Conservation (phyloP, 2,329 filamentous ascomycete genomes). For the Polychaeton citri region DNA sequence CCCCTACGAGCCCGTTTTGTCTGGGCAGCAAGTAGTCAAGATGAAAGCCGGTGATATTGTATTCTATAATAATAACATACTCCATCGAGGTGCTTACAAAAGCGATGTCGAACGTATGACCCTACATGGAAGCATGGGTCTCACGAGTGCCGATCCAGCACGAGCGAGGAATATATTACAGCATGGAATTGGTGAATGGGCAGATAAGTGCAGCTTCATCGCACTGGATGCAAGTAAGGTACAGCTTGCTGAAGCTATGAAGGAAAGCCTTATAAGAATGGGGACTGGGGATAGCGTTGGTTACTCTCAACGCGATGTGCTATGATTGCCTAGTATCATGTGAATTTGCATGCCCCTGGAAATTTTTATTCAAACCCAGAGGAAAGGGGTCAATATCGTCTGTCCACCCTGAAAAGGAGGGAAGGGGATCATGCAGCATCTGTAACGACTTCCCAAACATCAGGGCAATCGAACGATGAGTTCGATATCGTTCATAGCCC, state of each 20-base stretch:
- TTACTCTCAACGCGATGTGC: not conserved
- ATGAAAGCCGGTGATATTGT: constrained; percentile 64
- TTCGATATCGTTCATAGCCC: too few species aligned
- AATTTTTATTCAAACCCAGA: too few species aligned
- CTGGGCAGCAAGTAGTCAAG: constrained; percentile 51
- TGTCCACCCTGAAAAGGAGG: too few species aligned
- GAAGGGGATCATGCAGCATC: too few species aligned
- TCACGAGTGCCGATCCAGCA: constrained; percentile 39
- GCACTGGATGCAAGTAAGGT: constrained; percentile 26
- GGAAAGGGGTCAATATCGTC: too few species aligned
- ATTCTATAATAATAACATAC: constrained; percentile 84
- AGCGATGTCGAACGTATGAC: constrained; percentile 50
- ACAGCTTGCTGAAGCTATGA: constrained; percentile 49
- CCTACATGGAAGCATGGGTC: constrained; percentile 59
- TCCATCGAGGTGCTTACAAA: constrained; percentile 59
- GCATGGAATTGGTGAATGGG: constrained; percentile 58
- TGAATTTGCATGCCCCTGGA: too few species aligned
- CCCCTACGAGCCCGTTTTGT: constrained; percentile 48
- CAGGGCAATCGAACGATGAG: too few species aligned
- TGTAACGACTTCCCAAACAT: too few species aligned
- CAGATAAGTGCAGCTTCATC: constrained; percentile 44
- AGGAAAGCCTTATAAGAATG: constrained; percentile 47
- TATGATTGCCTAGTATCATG: too few species aligned
- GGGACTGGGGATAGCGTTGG: constrained; percentile 30
- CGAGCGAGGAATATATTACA: constrained; percentile 61